These are phyloP conservation scores for Leptographium radiaticola DNA, from an alignment of 2,329 filamentous ascomycete species.

Conservation along the genomic window DNA sequence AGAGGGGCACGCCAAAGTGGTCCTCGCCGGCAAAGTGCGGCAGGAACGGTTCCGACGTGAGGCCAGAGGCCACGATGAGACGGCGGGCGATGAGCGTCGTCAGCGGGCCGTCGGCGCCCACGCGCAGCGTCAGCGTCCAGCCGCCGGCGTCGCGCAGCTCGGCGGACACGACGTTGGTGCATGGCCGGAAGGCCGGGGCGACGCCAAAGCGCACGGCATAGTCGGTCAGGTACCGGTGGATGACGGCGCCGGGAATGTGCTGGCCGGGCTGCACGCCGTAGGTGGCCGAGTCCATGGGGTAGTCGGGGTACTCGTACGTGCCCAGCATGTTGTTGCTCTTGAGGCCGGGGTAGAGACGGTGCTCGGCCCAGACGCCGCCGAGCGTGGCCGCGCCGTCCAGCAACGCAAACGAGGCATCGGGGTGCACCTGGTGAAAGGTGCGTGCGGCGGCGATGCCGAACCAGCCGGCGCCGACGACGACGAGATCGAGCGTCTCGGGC, in stretches of 20 bases:
- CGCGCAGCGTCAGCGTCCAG: conserved; percentile 27
- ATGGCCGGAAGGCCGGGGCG: conserved; percentile 24
- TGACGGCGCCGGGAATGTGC: conserved; percentile 32
- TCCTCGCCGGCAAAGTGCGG: conserved; percentile 34
- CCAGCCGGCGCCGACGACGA: conserved; percentile 35
- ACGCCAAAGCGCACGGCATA: conserved; percentile 32
- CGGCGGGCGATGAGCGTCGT: conserved; percentile 26
- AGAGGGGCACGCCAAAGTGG: conserved; percentile 30
- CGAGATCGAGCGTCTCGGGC: conserved; percentile 32
- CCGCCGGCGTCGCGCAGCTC: conserved; percentile 27
- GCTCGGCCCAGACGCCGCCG: conserved; percentile 58
- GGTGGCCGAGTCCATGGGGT: conserved; percentile 48
- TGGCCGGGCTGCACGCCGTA: conserved; percentile 33
- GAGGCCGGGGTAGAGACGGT: conserved; percentile 54
- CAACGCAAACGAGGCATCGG: conserved; percentile 39
- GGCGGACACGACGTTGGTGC: conserved; percentile 26
- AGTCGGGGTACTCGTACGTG: conserved; percentile 61
- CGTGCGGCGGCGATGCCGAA: conserved; percentile 47
- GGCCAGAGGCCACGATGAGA: conserved; percentile 41
- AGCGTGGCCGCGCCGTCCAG: conserved; percentile 43
- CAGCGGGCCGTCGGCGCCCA: conserved; percentile 8
- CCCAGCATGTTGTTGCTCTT: conserved; percentile 64
- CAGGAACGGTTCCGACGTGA: conserved; percentile 36
- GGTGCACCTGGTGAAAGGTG: conserved; percentile 46
- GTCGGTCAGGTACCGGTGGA: conserved; percentile 33